Percentiles rank a stretch among this genome's conserved stretches.
Conservation (phyloP, 768 basidiomycete genomes). For the Lactarius quietus region DNA sequence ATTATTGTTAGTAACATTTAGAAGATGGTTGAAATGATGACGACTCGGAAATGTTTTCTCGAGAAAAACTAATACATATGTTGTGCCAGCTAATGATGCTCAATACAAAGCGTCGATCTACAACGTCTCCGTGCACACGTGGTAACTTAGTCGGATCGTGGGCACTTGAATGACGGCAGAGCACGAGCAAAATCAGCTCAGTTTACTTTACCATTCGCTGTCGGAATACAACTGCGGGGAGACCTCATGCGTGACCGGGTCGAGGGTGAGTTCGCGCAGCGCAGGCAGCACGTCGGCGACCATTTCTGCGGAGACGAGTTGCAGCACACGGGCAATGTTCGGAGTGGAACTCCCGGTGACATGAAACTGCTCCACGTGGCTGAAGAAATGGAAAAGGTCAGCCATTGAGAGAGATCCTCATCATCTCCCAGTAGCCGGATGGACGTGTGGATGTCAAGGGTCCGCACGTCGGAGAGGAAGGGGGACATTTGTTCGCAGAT, state of each 20-base stretch:
- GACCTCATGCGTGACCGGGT: background rate
- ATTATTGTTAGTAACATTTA: background rate
- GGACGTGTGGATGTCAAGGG: background rate
- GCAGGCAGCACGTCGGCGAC: slow-evolving; percentile 1
- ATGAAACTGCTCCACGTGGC: background rate
- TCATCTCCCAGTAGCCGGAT: background rate
- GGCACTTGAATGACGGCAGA: background rate
- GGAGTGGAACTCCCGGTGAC: background rate
- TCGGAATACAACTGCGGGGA: background rate
- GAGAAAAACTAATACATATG: too few relatives aligned
- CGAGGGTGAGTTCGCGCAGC: slow-evolving; percentile 3
- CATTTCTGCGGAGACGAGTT: background rate
- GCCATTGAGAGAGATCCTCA: background rate
- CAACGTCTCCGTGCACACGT: background rate
- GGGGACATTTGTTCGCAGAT: background rate
- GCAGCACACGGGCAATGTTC: slow-evolving; percentile 2
- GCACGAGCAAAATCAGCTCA: background rate
- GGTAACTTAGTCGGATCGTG: too few relatives aligned
- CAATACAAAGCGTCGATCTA: too few relatives aligned
- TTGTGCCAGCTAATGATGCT: too few relatives aligned
- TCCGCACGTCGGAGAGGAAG: background rate
- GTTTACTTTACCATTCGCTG: too few relatives aligned
- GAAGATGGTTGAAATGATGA: background rate
- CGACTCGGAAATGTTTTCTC: background rate
- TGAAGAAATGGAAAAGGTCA: background rate